Percentiles rank a stretch among this genome's conserved stretches.
These are phyloP conservation scores for Pyrenophora graminea DNA, from an alignment of 2,329 filamentous ascomycete genomes.

Conservation along the genomic window DNA sequence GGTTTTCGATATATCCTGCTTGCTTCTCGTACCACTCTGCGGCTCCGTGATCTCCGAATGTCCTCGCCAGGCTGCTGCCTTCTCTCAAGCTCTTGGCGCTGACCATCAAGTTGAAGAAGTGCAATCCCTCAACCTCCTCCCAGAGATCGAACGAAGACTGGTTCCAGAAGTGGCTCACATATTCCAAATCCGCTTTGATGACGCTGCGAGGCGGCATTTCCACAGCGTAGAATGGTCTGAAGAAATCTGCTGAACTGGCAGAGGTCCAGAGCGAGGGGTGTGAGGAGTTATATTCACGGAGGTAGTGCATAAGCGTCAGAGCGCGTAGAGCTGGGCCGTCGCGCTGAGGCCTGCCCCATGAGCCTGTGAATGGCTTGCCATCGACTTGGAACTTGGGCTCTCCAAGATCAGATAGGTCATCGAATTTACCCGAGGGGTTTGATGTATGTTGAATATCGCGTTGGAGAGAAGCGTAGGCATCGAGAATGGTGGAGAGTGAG, in stretches of 20 bases:
- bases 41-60: conserved; percentile 45
- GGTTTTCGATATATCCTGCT: conserved; percentile 39
- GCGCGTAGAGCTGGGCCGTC: conserved; percentile 52
- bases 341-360: conserved; percentile 51
- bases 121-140: conserved; percentile 52
- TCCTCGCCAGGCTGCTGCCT: conserved; percentile 39
- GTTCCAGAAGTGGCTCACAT: conserved; percentile 50
- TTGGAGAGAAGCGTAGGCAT: conserved; percentile 42
- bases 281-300: conserved; percentile 48
- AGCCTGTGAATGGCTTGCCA: conserved; percentile 42
- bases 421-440: conserved; percentile 45
- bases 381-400: conserved; percentile 51
- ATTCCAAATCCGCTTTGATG: conserved; percentile 53
- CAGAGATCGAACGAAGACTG: conserved; percentile 51
- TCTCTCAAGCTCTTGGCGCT: conserved; percentile 44
- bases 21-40: conserved; percentile 47
- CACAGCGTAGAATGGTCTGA: conserved; percentile 44
- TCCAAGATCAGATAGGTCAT: conserved; percentile 46
- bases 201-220: conserved; percentile 44
- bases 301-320: conserved; percentile 49
- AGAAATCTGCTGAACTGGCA: conserved; percentile 33
- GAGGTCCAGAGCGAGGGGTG: conserved; percentile 45
- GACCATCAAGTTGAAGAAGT: conserved; percentile 49
- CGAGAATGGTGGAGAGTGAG: conserved; percentile 35
- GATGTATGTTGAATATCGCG: conserved; percentile 45